Percentiles rank a stretch among this genome's conserved stretches.
Conservation (phyloP, 164 flowering plant species). For the Warburgia ugandensis region DNA sequence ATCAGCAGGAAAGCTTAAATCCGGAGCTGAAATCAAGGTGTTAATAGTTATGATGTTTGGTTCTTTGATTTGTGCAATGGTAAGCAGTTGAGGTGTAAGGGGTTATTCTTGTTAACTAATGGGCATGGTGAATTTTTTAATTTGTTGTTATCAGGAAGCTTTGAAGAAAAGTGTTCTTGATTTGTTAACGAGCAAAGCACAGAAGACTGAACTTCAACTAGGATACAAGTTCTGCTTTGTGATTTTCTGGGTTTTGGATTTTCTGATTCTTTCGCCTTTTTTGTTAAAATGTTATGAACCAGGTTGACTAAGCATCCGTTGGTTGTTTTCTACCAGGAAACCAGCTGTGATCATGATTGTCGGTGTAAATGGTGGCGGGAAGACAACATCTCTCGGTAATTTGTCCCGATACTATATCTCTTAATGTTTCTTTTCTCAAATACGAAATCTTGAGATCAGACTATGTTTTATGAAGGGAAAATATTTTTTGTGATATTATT, state of each 20-base stretch:
- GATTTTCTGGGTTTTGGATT: background rate
- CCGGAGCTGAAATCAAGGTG: conserved; percentile 92
- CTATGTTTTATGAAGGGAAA: too few relatives aligned
- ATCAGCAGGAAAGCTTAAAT: conserved; percentile 80
- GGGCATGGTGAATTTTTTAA: background rate
- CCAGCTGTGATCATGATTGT: conserved; percentile 91
- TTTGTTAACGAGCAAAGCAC: conserved; percentile 54
- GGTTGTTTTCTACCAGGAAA: conserved; percentile 36
- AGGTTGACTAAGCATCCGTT: background rate
- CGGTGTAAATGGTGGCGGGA: conserved; percentile 99
- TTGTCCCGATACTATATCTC: too few relatives aligned
- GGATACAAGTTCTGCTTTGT: conserved; percentile 61
- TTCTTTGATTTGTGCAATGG: too few relatives aligned
- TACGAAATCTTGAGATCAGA: too few relatives aligned
- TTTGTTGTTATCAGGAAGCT: conserved; percentile 51
- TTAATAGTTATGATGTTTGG: too few relatives aligned
- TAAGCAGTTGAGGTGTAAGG: too few relatives aligned
- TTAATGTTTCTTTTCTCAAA: too few relatives aligned
- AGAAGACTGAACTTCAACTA: conserved; percentile 76
- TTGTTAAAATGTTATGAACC: background rate
- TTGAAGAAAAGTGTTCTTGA: conserved; percentile 79
- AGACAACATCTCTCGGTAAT: conserved; percentile 94
- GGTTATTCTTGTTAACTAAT: background rate
- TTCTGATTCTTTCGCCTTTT: background rate
- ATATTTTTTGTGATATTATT: too few relatives aligned